These are phyloP conservation scores for Microcera coccophila DNA, from an alignment of 2,329 filamentous ascomycete species.

Conservation along the genomic window DNA sequence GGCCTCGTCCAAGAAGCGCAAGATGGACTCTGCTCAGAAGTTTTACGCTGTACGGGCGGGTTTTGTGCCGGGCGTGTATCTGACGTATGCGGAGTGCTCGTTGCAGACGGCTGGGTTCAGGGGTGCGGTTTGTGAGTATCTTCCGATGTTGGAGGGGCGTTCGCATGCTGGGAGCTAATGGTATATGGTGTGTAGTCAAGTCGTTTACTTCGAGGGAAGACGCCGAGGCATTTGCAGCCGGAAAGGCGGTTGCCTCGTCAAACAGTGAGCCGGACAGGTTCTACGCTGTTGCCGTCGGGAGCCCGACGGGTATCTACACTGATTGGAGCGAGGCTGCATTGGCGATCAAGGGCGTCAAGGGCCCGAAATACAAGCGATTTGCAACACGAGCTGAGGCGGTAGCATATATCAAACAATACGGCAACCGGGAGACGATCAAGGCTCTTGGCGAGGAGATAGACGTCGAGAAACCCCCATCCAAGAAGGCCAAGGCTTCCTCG, in stretches of 20 bases:
- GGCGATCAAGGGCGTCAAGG: conserved; percentile 70
- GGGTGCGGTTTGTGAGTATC: conserved; percentile 63
- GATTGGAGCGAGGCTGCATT: conserved; percentile 66
- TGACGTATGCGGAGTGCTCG: conserved; percentile 58
- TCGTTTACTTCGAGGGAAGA: conserved; percentile 71
- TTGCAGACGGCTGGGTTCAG: conserved; percentile 57
- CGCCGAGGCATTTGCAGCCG: conserved; percentile 72
- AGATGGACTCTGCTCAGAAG: conserved; percentile 48
- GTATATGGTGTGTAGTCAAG: conserved; percentile 56
- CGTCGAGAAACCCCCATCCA: conserved; percentile 18
- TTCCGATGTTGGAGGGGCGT: neutral
- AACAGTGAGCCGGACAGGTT: conserved; percentile 45
- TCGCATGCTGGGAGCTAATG: conserved; percentile 7
- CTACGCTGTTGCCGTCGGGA: conserved; percentile 60
- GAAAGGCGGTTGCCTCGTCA: conserved; percentile 43
- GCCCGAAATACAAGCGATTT: conserved; percentile 68
- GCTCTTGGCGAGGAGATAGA: conserved; percentile 34
- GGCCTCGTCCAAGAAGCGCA: conserved; percentile 43
- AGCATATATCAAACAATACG: conserved; percentile 60
- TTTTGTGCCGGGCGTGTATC: conserved; percentile 57
- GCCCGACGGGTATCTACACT: conserved; percentile 55
- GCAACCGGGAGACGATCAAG: conserved; percentile 42
- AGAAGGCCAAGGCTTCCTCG: conserved; percentile 20
- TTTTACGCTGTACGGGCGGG: conserved; percentile 62
- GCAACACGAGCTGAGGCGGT: conserved; percentile 67